Conservation (phyloP, 106 monocot genomes). For the Xerophyta viscosa region DNA sequence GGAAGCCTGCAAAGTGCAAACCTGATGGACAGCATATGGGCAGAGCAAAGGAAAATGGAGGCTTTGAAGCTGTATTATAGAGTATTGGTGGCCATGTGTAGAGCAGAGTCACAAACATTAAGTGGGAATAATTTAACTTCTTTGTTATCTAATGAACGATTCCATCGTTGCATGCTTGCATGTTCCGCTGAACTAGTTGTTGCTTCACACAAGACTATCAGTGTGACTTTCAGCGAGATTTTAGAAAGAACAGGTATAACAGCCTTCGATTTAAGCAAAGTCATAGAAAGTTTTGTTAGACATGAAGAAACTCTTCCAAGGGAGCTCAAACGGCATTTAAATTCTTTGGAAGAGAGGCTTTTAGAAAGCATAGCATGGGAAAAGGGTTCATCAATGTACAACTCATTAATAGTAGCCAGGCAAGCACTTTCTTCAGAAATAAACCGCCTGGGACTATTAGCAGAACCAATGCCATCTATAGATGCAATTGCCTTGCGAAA, state of each 20-base stretch:
- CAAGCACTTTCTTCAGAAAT: slow-evolving; percentile 67
- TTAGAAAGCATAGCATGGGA: slow-evolving; percentile 95
- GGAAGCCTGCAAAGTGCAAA: slow-evolving; percentile 35
- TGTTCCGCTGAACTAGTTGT: slow-evolving; percentile 93
- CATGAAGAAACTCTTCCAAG: slow-evolving; percentile 95
- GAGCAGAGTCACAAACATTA: slow-evolving; percentile 64
- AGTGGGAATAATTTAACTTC: slow-evolving; percentile 67
- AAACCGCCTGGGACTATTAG: slow-evolving; percentile 54
- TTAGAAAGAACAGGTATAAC: slow-evolving; percentile 93
- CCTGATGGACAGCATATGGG: slow-evolving; percentile 81
- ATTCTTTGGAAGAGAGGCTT: slow-evolving; percentile 83
- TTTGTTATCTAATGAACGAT: slow-evolving; percentile 75
- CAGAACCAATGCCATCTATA: slow-evolving; percentile 91
- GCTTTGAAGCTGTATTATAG: slow-evolving; percentile 86
- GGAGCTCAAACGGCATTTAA: slow-evolving; percentile 86
- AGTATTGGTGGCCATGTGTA: slow-evolving; percentile 87
- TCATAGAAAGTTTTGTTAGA: slow-evolving; percentile 92
- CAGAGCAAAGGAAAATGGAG: slow-evolving; percentile 89
- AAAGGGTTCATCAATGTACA: slow-evolving; percentile 93
- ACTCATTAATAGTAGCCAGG: slow-evolving; percentile 83
- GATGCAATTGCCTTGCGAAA: slow-evolving; percentile 67
- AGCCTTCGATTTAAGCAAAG: slow-evolving; percentile 90
- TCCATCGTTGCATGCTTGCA: slow-evolving; percentile 95
- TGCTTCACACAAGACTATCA: slow-evolving; percentile 88
- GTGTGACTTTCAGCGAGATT: slow-evolving; percentile 84